phyloP scores from a whole-genome alignment of 306 rosid species.

The Prunus davidiana region DNA sequence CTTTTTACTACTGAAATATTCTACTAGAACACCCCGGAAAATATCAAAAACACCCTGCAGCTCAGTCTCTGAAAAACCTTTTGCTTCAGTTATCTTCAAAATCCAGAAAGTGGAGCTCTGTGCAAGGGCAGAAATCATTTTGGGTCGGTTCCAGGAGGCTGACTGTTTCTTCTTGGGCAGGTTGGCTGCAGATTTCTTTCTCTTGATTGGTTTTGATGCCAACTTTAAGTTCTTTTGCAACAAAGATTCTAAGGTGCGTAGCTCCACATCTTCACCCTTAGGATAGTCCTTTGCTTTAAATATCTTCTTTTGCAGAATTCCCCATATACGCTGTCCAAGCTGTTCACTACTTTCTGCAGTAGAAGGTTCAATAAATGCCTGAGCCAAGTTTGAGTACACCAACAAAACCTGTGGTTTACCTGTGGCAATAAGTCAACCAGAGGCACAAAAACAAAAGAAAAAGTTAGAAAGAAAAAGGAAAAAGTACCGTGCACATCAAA shows the following conservation, averaged over 20 bases:
- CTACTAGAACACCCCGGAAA: slow-evolving; percentile 48
- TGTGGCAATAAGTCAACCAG: slow-evolving; percentile 29
- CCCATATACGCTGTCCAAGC: slow-evolving; percentile 93
- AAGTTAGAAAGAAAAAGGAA: not conserved
- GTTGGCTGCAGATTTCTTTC: slow-evolving; percentile 52
- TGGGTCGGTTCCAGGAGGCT: slow-evolving; percentile 59
- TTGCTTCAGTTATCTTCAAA: slow-evolving; percentile 69
- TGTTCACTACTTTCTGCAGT: slow-evolving; percentile 85
- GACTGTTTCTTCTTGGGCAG: slow-evolving; percentile 59
- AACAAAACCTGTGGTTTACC: slow-evolving; percentile 78
- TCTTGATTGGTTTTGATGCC: slow-evolving; percentile 79
- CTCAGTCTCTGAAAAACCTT: slow-evolving; percentile 48
- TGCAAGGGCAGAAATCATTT: slow-evolving; percentile 67
- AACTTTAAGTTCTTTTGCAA: slow-evolving; percentile 73
- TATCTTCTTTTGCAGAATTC: slow-evolving; percentile 75
- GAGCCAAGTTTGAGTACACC: slow-evolving; percentile 73
- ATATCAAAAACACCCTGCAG: slow-evolving; percentile 54
- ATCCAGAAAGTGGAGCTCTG: slow-evolving; percentile 85
- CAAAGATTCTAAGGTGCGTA: slow-evolving; percentile 67
- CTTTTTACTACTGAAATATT: slow-evolving; percentile 65
- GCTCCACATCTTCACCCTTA: slow-evolving; percentile 63
- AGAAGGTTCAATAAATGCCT: slow-evolving; percentile 65
- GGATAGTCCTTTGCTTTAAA: slow-evolving; percentile 84
- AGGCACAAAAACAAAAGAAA: not conserved
- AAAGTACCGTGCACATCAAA: not conserved